Evolutionary conservation across 805 yeast species (phyloP), one percentile per base, ranked within the genome.

Genomic region (Lipomyces sp.): DNA sequence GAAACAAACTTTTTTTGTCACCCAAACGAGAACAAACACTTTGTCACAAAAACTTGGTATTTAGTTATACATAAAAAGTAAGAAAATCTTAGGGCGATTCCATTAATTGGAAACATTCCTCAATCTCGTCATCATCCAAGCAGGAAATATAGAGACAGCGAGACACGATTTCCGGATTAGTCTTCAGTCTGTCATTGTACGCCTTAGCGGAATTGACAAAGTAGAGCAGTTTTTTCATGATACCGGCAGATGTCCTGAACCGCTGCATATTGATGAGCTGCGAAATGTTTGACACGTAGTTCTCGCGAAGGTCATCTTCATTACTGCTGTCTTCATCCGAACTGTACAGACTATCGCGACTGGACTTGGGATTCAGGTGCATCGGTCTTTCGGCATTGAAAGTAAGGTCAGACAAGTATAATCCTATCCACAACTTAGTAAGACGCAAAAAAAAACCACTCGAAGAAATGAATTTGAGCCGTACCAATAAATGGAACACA

Each of bases 151-250:
- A 92, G 45, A 92, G 83, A 77, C 98, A 93, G 75, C 89, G 91
- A 63, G 96, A 87, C 68, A 94, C 76, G 30, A 92, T 76, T 60
- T 90, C 93, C 11, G 85, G 83, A 60, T 89, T 82, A 1, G 81
- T 77, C 58, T 81, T 76, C 60, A 89, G 79, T 13, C 80, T 74
- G 6, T 24, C 15, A 8, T 33, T 63, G 79, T 92, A 93, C 65
- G 88, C 82, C 57, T 82, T 82, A 0, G 96, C 86, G 92, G 97
- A 91, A 73, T 91, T 97, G 60, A 93, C 90, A 73, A 89, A 85
- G 74, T 90, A 90, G 50, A 92, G 84, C 64, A 93, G 83, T 8
- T 88, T 86, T 75, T 90, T 89, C 48, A 91, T 91, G 59, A 92
- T 87, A 67, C 86, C 85, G 3, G 96, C 92, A 7, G 91, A 83